Conservation (phyloP, 345 rosid species). For the Eucalyptus leucophloia region DNA sequence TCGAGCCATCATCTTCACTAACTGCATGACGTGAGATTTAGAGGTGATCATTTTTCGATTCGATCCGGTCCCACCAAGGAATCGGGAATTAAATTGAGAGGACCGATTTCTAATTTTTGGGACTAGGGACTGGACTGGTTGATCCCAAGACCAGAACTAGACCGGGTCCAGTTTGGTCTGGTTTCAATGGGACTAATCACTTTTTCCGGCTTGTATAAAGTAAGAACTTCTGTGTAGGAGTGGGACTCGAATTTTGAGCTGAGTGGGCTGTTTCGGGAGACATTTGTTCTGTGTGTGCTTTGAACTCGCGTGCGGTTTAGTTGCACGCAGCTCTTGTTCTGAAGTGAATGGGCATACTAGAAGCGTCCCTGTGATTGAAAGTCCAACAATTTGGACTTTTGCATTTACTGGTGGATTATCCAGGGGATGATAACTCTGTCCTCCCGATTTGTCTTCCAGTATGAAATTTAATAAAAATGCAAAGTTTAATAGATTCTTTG, state of each 20-base stretch:
- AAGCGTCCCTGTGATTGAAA: no score
- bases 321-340: background rate
- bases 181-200: background rate
- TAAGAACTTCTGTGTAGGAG: background rate
- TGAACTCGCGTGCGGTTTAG: background rate
- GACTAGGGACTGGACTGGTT: accelerated
- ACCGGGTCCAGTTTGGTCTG: accelerated
- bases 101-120: accelerated
- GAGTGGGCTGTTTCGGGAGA: background rate
- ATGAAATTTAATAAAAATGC: background rate
- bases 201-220: background rate
- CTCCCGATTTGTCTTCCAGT: background rate
- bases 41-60: no score
- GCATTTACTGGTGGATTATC: background rate
- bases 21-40: no score
- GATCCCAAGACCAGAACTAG: background rate
- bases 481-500: background rate
- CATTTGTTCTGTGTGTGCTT: background rate
- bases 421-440: no score
- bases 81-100: no score
- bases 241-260: background rate
- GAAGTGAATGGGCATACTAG: no score
- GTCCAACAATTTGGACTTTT: background rate
- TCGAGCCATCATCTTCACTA: no score
- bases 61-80: accelerated